Conservation (phyloP, 2,329 filamentous ascomycete species). For the Coniella vitis region DNA sequence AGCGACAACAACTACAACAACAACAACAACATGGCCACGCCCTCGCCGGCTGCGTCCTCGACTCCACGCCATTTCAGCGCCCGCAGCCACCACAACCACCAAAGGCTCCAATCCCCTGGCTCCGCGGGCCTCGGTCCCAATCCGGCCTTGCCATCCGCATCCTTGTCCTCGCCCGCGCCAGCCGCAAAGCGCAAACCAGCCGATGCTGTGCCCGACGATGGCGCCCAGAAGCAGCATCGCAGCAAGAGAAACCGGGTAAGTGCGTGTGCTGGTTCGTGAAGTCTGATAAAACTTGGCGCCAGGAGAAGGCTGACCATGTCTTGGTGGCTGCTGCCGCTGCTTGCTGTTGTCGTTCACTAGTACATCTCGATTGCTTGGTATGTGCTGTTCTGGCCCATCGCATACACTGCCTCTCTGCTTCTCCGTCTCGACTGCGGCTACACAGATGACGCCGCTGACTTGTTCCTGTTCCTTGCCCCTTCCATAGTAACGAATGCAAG, state of each 20-base stretch:
- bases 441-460: not conserved
- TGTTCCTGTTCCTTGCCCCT: constrained; percentile 1
- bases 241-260: constrained; percentile 54
- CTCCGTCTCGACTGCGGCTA: not conserved
- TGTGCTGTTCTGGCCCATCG: constrained; percentile 21
- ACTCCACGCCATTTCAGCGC: constrained; percentile 22
- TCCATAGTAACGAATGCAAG: constrained; percentile 61
- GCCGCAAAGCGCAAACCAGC: constrained; percentile 29
- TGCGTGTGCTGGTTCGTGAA: constrained; percentile 16
- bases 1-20: no score
- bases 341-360: constrained; percentile 25
- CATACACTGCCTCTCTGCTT: not conserved
- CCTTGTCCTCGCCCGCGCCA: not conserved
- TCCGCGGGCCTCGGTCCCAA: no score
- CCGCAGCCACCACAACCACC: no score
- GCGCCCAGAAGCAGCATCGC: constrained; percentile 42
- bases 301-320: constrained; percentile 5
- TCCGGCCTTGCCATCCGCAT: no score
- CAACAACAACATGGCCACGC: no score
- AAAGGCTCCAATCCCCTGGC: constrained; percentile 20
- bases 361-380: constrained; percentile 59
- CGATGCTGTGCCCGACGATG: constrained; percentile 31
- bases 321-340: constrained; percentile 2
- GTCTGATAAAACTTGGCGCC: not conserved
- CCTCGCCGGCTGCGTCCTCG: not conserved